Evolutionary conservation across 768 basidiomycete species (phyloP).

Genomic region (Russula vinacea): DNA sequence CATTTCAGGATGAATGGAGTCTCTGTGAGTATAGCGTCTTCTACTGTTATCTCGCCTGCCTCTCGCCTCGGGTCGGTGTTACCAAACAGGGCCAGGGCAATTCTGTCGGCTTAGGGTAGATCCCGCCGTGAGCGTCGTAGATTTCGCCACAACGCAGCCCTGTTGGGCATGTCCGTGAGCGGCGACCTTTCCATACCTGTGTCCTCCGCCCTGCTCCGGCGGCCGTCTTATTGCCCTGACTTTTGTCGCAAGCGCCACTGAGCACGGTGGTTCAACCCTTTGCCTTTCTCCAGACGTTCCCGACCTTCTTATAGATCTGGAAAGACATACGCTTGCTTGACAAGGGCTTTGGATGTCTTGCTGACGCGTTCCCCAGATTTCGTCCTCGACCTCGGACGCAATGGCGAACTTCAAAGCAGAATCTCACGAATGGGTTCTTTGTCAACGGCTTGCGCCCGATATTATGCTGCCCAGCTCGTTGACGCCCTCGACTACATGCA

Average conservation of each 20-base stretch:
- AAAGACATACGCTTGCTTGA: background rate
- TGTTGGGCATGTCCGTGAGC: background rate
- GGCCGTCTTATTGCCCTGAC: conserved; percentile 14
- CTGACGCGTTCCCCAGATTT: conserved; percentile 51
- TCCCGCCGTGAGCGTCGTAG: background rate
- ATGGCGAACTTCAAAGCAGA: conserved; percentile 74
- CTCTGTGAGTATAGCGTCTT: conserved; percentile 58
- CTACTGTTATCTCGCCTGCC: background rate
- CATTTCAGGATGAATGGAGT: conserved; percentile 82
- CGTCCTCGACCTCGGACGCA: conserved; percentile 69
- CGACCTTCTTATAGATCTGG: conserved; percentile 6
- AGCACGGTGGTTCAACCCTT: conserved; percentile 6
- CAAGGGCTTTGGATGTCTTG: background rate
- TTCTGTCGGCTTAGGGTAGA: background rate
- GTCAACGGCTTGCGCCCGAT: conserved; percentile 67
- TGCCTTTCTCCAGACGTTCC: conserved; percentile 8
- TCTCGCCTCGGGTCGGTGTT: background rate
- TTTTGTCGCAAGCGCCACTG: background rate
- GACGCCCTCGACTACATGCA: conserved; percentile 92
- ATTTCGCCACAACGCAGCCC: background rate
- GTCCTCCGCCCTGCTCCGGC: conserved; percentile 3
- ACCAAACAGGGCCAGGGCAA: background rate
- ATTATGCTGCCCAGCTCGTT: conserved; percentile 87
- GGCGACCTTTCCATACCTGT: background rate
- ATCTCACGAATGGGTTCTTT: conserved; percentile 82